A percentile compares a stretch with the other conserved stretches of the same genome.
phyloP scores from a whole-genome alignment of 2,329 filamentous ascomycete genomes.

The Epichloe festucae region DNA sequence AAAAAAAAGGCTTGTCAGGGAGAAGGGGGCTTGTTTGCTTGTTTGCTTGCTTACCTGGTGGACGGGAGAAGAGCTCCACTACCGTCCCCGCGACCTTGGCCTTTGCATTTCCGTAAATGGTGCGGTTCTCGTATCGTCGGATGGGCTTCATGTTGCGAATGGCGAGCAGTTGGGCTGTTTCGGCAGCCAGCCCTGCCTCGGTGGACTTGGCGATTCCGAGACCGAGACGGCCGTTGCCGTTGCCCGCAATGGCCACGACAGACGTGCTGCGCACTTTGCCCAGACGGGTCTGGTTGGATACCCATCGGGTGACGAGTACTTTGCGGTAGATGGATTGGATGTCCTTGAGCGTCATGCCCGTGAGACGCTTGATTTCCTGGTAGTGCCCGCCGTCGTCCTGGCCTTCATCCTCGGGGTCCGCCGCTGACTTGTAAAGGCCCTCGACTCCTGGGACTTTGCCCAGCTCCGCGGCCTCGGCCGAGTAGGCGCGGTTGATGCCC shows the following conservation, averaged over 20 bases:
- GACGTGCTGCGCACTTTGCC: slow-evolving; percentile 78
- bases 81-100: slow-evolving; percentile 81
- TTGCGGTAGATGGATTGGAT: slow-evolving; percentile 51
- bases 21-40: neutral
- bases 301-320: slow-evolving; percentile 57
- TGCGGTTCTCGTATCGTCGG: slow-evolving; percentile 78
- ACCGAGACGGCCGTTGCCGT: slow-evolving; percentile 73
- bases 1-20: neutral
- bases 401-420: slow-evolving; percentile 36
- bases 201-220: slow-evolving; percentile 82
- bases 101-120: slow-evolving; percentile 74
- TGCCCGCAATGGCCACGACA: slow-evolving; percentile 70
- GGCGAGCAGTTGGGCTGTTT: slow-evolving; percentile 67
- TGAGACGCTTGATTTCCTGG: slow-evolving; percentile 39
- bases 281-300: slow-evolving; percentile 89
- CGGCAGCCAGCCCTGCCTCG: slow-evolving; percentile 52
- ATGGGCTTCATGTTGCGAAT: slow-evolving; percentile 92
- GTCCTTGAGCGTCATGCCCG: slow-evolving; percentile 38
- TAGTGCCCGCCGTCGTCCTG: slow-evolving; percentile 38
- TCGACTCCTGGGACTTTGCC: slow-evolving; percentile 40
- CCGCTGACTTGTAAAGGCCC: slow-evolving; percentile 34
- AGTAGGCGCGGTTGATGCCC: slow-evolving; percentile 21
- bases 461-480: slow-evolving; percentile 34
- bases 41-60: slow-evolving; percentile 56
- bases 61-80: slow-evolving; percentile 67